Base-by-base conservation (phyloP, 2,329 filamentous ascomycete genomes). In the Pseudomassariella vexata region DNA sequence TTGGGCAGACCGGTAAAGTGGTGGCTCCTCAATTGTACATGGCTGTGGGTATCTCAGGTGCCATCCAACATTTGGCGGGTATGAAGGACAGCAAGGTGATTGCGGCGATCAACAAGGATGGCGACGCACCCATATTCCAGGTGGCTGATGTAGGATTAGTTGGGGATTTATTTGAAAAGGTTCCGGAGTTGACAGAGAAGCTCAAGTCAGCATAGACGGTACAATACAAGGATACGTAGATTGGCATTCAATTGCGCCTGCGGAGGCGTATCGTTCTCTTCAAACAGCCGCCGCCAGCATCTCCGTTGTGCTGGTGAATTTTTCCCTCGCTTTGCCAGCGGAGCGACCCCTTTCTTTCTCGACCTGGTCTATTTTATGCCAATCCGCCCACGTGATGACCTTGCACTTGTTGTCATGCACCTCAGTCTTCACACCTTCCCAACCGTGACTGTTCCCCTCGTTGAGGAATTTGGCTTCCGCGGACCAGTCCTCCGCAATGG, bases 41-140 rank as follows among this genome's bases (percentile, higher is more conserved):
- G 47, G 94, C 88, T 33, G 89, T 90, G 9, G 92, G 92, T 53
- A 96, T 98, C 49, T 95, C 87, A 7, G 92, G 92, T 33, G 92
- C 92, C 15, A 98, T 98, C 48, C 92, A 98, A 66, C 92, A 98
- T 70, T 63, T 98, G 63, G 92, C 92, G 19, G 92, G 92, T 56
- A 98, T 98, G 92, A 98, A 98, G 75, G 92, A 98, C 57, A 95
- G 88, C 70, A 98, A 98, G 70, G 92, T 98, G 37, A 98, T 98
- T 65, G 92, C 90, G 15, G 87, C 87, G 10, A 96, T 98, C 56
- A 98, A 98, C 73, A 98, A 98, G 69, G 92, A 98, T 55, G 70
- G 80, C 5, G 92, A 98, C 61, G 92, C 92, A 36, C 92, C 92
- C 19, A 98, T 98, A 49, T 98, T 98, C 73, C 92, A 98, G 64